Evolutionary conservation across 306 rosid species (phyloP).

Genomic region (Astragalus glycyphyllos): DNA sequence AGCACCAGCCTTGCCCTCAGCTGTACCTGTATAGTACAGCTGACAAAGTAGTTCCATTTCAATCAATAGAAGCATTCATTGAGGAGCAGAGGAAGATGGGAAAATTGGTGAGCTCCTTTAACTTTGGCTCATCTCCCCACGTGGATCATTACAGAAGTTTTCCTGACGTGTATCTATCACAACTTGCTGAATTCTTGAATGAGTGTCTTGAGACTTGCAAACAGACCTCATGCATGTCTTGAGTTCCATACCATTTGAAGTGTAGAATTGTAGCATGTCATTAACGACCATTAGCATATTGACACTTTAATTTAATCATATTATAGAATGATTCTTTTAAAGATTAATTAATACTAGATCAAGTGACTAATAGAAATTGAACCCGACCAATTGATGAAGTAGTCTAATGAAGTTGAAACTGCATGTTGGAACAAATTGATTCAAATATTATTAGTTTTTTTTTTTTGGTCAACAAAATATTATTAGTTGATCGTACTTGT

Average conservation of each 20-base stretch:
- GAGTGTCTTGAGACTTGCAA: conserved; percentile 42
- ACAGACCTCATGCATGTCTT: conserved; percentile 15
- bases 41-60: conserved; percentile 75
- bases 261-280: too few relatives aligned
- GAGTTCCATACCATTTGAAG: not conserved
- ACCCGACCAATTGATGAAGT: too few relatives aligned
- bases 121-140: conserved; percentile 80
- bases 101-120: conserved; percentile 59
- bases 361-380: too few relatives aligned
- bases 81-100: conserved; percentile 73
- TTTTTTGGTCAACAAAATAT: too few relatives aligned
- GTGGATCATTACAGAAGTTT: conserved; percentile 86
- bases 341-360: too few relatives aligned
- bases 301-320: too few relatives aligned
- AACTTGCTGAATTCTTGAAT: conserved; percentile 55
- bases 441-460: too few relatives aligned
- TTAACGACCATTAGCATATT: too few relatives aligned
- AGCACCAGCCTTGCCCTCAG: conserved; percentile 79
- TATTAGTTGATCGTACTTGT: too few relatives aligned
- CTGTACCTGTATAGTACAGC: conserved; percentile 90
- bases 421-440: too few relatives aligned
- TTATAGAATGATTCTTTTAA: too few relatives aligned
- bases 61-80: conserved; percentile 69
- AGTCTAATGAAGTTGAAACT: too few relatives aligned
- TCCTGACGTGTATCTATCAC: conserved; percentile 65